Evolutionary conservation across 768 basidiomycete species (phyloP).

Genomic region (Lactarius hatsudake): DNA sequence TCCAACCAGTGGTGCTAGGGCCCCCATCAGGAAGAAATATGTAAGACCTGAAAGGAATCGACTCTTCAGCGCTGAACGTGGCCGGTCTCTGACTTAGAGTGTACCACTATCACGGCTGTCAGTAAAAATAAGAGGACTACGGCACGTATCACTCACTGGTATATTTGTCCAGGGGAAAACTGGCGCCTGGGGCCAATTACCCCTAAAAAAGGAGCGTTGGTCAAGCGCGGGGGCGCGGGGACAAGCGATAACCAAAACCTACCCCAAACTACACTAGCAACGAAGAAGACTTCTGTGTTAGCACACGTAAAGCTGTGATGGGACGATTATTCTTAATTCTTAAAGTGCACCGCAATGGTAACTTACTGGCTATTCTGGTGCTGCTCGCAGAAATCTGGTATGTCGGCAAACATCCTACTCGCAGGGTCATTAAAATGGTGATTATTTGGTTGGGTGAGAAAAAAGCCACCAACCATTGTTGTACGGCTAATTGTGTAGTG

Average conservation of each 20-base stretch:
- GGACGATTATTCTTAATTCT: neutral
- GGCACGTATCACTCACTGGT: conserved; percentile 45
- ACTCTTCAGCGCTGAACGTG: conserved; percentile 31
- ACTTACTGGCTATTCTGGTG: conserved; percentile 44
- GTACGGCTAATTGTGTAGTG: conserved; percentile 64
- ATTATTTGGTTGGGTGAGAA: neutral
- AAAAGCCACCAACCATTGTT: conserved; percentile 40
- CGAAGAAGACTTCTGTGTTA: conserved; percentile 26
- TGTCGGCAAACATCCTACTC: conserved; percentile 58
- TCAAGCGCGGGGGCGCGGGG: neutral
- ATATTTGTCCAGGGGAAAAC: conserved; percentile 55
- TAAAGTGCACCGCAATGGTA: neutral
- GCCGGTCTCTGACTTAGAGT: conserved; percentile 22
- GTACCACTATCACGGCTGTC: conserved; percentile 23
- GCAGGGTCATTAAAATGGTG: neutral
- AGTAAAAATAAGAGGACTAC: conserved; percentile 9
- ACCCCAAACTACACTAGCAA: conserved; percentile 29
- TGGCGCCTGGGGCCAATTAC: conserved; percentile 61
- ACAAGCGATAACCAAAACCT: neutral
- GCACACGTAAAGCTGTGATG: conserved; percentile 24
- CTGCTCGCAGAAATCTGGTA: conserved; percentile 55
- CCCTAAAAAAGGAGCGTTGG: conserved; percentile 36
- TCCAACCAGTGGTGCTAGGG: conserved; percentile 57
- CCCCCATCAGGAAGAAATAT: conserved; percentile 75
- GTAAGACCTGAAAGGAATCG: conserved; percentile 43